phyloP scores from a whole-genome alignment of 768 basidiomycete genomes.

The Pholiota microspora region DNA sequence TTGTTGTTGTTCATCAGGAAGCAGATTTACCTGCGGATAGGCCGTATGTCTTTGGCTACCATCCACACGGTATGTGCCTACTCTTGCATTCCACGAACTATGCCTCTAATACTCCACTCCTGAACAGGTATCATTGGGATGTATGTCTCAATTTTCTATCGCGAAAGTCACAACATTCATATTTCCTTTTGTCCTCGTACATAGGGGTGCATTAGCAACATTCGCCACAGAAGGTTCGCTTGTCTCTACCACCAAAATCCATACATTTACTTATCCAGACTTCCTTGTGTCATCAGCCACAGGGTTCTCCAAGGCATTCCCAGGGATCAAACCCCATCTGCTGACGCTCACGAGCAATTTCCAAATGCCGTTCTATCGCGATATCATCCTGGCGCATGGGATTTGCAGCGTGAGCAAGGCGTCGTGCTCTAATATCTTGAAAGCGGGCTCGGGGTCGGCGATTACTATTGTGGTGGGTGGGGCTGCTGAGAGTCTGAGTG shows the following conservation, averaged over 20 bases:
- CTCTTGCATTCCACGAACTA: not conserved
- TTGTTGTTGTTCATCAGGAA: slow-evolving; percentile 49
- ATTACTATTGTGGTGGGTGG: slow-evolving; percentile 97
- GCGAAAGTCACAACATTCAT: not conserved
- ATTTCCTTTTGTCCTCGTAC: not conserved
- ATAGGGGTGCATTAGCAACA: slow-evolving; percentile 91
- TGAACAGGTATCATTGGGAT: slow-evolving; percentile 95
- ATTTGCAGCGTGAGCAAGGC: slow-evolving; percentile 90
- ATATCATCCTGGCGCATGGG: slow-evolving; percentile 83
- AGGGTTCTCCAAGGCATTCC: slow-evolving; percentile 86
- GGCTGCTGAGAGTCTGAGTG: slow-evolving; percentile 90
- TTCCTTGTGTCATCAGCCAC: slow-evolving; percentile 52
- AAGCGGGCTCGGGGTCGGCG: slow-evolving; percentile 56
- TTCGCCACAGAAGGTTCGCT: slow-evolving; percentile 86
- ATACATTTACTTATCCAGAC: slow-evolving; percentile 2
- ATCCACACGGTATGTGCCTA: slow-evolving; percentile 81
- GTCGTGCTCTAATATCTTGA: slow-evolving; percentile 88
- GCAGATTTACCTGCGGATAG: slow-evolving; percentile 88
- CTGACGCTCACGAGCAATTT: slow-evolving; percentile 92
- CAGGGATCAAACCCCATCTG: slow-evolving; percentile 90
- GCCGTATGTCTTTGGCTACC: slow-evolving; percentile 96
- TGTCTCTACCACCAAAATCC: not conserved
- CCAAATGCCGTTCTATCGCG: slow-evolving; percentile 89
- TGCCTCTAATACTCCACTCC: not conserved
- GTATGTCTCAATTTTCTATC: slow-evolving; percentile 43